Percentiles rank a stretch among this genome's conserved stretches.
Conservation (phyloP, 495 filamentous ascomycete species). For the Mycothermus thermophilus region DNA sequence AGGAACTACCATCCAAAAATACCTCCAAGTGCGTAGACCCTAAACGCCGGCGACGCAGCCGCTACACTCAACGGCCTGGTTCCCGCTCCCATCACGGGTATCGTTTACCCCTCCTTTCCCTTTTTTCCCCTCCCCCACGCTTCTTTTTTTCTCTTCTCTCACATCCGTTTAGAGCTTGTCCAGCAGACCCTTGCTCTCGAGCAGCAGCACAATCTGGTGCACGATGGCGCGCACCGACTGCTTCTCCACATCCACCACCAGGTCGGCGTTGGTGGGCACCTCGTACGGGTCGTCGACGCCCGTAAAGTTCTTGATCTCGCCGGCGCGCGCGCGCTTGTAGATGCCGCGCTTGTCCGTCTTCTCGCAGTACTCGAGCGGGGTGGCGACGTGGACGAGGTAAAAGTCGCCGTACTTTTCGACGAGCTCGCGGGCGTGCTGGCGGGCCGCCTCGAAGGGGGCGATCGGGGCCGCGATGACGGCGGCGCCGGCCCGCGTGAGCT, state of each 20-base stretch:
- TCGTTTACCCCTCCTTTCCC: too few relatives aligned
- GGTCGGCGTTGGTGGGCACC: constrained; percentile 62
- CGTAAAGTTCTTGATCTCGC: constrained; percentile 97
- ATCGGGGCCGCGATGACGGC: constrained; percentile 98
- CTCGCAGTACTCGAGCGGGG: constrained; percentile 82
- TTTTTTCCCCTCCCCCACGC: too few relatives aligned
- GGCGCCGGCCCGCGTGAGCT: constrained; percentile 82
- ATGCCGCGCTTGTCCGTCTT: constrained; percentile 89
- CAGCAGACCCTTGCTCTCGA: constrained; percentile 80
- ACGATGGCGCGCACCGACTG: constrained; percentile 83
- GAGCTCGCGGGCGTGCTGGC: constrained; percentile 63
- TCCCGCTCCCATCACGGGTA: too few relatives aligned
- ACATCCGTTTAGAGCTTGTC: constrained; percentile 44
- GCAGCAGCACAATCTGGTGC: constrained; percentile 87
- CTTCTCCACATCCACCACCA: constrained; percentile 74
- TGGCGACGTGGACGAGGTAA: constrained; percentile 90
- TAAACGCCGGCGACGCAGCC: too few relatives aligned
- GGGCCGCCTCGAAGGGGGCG: constrained; percentile 71
- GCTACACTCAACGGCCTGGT: too few relatives aligned
- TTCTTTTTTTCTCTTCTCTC: too few relatives aligned
- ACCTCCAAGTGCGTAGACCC: too few relatives aligned
- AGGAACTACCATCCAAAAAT: too few relatives aligned
- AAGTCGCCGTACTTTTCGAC: constrained; percentile 80
- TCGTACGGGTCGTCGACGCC: constrained; percentile 98
- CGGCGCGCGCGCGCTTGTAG: constrained; percentile 68